Percentiles rank a stretch among this genome's conserved stretches.
Evolutionary conservation across 2,329 filamentous ascomycete genomes (phyloP).

Genomic region (Alternaria consortialis): DNA sequence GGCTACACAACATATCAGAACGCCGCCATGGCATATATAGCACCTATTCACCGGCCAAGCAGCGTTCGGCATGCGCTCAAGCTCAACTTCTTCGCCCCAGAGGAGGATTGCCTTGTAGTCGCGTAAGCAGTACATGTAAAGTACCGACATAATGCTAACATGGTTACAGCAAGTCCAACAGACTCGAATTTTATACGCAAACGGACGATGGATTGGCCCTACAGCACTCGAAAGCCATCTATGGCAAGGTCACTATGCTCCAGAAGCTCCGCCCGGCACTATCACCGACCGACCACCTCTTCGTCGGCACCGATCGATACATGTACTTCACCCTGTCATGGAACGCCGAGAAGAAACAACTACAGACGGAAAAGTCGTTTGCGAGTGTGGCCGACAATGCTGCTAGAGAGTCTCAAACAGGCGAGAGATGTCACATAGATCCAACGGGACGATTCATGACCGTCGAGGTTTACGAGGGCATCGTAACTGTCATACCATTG

Average conservation of each 20-base stretch:
- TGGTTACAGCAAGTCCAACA: slow-evolving; percentile 73
- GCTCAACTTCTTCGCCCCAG: slow-evolving; percentile 75
- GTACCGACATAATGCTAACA: slow-evolving; percentile 18
- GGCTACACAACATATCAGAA: slow-evolving; percentile 20
- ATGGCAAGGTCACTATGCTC: slow-evolving; percentile 87
- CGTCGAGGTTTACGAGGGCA: slow-evolving; percentile 73
- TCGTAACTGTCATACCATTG: slow-evolving; percentile 71
- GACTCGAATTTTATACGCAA: slow-evolving; percentile 82
- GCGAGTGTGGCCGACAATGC: slow-evolving; percentile 69
- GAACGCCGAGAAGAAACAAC: slow-evolving; percentile 67
- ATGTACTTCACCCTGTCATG: slow-evolving; percentile 92
- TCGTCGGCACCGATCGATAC: slow-evolving; percentile 88
- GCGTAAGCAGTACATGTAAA: slow-evolving; percentile 68
- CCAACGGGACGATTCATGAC: slow-evolving; percentile 75
- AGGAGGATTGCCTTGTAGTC: slow-evolving; percentile 83
- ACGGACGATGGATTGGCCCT: slow-evolving; percentile 68
- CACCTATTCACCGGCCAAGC: slow-evolving; percentile 90
- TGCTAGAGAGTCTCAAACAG: slow-evolving; percentile 78
- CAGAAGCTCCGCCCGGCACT: slow-evolving; percentile 80
- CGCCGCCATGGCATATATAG: slow-evolving; percentile 84
- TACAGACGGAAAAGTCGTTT: slow-evolving; percentile 67
- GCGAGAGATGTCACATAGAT: slow-evolving; percentile 84
- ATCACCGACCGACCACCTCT: slow-evolving; percentile 81
- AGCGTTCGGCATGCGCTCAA: slow-evolving; percentile 90
- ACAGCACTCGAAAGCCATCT: slow-evolving; percentile 75